Conservation (phyloP, 805 yeast species). For the Starmerella bacillaris region DNA sequence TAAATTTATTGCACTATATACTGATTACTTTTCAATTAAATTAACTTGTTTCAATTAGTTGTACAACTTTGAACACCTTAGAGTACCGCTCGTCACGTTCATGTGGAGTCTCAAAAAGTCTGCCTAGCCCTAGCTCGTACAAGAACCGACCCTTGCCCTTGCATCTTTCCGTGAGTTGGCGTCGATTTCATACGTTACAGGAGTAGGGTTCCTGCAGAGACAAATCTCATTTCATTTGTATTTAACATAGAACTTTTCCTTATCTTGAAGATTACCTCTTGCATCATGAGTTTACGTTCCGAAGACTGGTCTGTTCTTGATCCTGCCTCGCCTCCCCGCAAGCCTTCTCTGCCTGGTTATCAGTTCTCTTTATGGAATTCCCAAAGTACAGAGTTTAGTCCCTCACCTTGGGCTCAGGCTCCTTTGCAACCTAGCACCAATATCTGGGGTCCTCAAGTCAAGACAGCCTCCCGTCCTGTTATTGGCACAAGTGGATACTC, state of each 20-base stretch:
- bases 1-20: no score
- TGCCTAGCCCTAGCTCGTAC: background rate
- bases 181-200: background rate
- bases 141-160: slow-evolving; percentile 1
- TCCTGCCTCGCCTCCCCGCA: slow-evolving; percentile 1
- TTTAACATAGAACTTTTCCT: no score
- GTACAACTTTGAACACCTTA: no score
- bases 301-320: no score
- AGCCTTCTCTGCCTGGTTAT: background rate
- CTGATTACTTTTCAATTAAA: no score
- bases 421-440: slow-evolving; percentile 11
- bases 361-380: background rate
- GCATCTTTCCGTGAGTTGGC: background rate
- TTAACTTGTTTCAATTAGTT: no score
- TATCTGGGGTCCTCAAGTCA: slow-evolving; percentile 11
- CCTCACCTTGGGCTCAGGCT: slow-evolving; percentile 1
- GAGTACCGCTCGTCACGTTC: no score
- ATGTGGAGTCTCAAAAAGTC: no score
- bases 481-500: no score
- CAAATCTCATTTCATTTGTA: background rate
- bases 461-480: no score
- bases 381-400: background rate
- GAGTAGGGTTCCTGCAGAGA: background rate
- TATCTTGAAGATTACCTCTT: no score
- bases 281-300: no score